Base-by-base conservation (phyloP, 139 green algal species). In the Asterochloris sp. region DNA sequence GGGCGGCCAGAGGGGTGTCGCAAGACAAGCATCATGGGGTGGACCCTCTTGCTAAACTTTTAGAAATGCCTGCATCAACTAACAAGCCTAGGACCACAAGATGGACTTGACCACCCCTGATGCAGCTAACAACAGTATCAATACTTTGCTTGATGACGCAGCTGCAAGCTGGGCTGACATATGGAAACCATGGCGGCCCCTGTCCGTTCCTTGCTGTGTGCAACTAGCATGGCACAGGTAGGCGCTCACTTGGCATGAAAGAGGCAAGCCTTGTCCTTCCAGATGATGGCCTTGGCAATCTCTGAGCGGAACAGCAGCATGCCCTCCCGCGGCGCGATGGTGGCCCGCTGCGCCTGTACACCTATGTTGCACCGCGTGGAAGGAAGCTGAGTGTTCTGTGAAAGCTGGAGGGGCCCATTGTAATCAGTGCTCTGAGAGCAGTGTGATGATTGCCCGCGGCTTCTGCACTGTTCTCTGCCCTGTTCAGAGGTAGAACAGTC, bases 261-360 rank as follows among this genome's bases (percentile, higher is more conserved):
- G n/a, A 92, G 75, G 17, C 89, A 76, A 10, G 85, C 87, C 0
- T 69, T 67, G 80, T 92, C 89, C 15, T 62, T 63, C 17, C 84
- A 87, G 64, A 92, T 83, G 27, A 91, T 79, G 27, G 84, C 83
- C 61, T 81, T 84, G 62, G 64, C 81, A 9, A 84, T 83, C 54
- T 90, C 85, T 12, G 87, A 85, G 17, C 85, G 73, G 64, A 91
- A 86, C n/a, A 92, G 85, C 69, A 91, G 83, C 14, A 47, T 73
- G 19, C 28, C 63, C 9, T 84, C 64, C 16, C 82, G 73, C 27
- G 71, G 76, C 1, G 24, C 67, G 26, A 86, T 82, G 76, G 76
- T 86, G 0, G 82, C 82, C 61, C 82, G 69, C 76, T 86, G 76
- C 10, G 54, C 71, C 21, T 80, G 73, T 60, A 69, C 60, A 19